These are phyloP conservation scores for Mallotus repandus DNA, from an alignment of 441 rosid genomes.

Conservation along the genomic window DNA sequence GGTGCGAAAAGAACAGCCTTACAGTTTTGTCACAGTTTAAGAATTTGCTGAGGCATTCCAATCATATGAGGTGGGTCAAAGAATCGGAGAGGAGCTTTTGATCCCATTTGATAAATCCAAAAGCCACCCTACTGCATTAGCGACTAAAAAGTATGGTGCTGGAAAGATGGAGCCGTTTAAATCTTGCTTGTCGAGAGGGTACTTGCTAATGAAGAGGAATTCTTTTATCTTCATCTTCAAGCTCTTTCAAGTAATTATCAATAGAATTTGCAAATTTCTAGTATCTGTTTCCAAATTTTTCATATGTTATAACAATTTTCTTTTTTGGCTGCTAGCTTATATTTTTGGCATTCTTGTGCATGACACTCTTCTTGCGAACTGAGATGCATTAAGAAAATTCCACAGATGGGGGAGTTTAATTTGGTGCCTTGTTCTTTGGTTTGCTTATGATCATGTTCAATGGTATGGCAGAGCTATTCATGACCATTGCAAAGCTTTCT, in stretches of 20 bases:
- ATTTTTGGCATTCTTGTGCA: constrained; percentile 34
- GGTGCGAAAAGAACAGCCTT: constrained; percentile 51
- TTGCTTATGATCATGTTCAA: constrained; percentile 58
- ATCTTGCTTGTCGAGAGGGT: constrained; percentile 68
- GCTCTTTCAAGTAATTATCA: constrained; percentile 50
- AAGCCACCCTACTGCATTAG: constrained; percentile 76
- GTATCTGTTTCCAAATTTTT: neutral
- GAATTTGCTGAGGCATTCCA: constrained; percentile 77
- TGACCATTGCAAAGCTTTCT: constrained; percentile 76
- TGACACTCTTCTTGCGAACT: constrained; percentile 69
- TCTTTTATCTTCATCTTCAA: constrained; percentile 83
- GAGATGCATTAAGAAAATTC: constrained; percentile 48
- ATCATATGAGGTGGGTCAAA: constrained; percentile 59
- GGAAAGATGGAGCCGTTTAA: constrained; percentile 54
- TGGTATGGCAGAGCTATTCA: constrained; percentile 63
- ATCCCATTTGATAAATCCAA: constrained; percentile 57
- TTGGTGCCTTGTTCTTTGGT: constrained; percentile 61
- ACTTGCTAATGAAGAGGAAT: constrained; percentile 82
- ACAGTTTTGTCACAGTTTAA: constrained; percentile 54
- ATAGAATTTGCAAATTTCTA: neutral
- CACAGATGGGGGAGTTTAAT: constrained; percentile 51
- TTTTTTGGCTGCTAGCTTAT: constrained; percentile 7
- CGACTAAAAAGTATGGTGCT: constrained; percentile 61
- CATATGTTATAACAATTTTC: neutral
- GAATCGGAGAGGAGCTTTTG: constrained; percentile 51